These are phyloP conservation scores for Blastobotrys proliferans DNA, from an alignment of 1,139 yeast species.

Conservation along the genomic window DNA sequence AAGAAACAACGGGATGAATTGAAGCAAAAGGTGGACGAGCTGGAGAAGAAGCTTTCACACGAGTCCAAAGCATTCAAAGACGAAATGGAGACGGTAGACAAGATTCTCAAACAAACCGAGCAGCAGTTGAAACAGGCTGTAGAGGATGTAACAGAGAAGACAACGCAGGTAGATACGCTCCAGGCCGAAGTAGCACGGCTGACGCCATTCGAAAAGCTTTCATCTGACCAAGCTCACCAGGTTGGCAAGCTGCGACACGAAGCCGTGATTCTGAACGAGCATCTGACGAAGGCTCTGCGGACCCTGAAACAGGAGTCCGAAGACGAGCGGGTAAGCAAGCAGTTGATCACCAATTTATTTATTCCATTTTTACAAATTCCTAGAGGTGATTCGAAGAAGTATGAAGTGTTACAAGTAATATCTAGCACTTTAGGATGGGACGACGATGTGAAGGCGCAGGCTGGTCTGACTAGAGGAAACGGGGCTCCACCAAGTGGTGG, in stretches of 20 bases:
- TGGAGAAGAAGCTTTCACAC: slow-evolving; percentile 23
- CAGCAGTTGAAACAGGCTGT: slow-evolving; percentile 27
- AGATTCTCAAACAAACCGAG: slow-evolving; percentile 24
- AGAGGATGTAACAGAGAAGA: slow-evolving; percentile 24
- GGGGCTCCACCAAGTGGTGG: slow-evolving; percentile 19
- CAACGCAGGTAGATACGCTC: slow-evolving; percentile 20
- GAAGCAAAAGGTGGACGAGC: slow-evolving; percentile 16
- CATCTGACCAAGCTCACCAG: slow-evolving; percentile 69
- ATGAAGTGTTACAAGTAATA: slow-evolving; percentile 81
- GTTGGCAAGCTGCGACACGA: slow-evolving; percentile 93
- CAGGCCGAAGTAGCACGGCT: slow-evolving; percentile 29
- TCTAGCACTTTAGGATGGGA: slow-evolving; percentile 87
- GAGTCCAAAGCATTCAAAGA: slow-evolving; percentile 20
- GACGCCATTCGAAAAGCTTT: slow-evolving; percentile 45
- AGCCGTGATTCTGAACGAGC: slow-evolving; percentile 92
- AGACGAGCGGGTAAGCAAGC: slow-evolving; percentile 78
- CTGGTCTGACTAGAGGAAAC: slow-evolving; percentile 61
- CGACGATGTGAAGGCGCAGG: slow-evolving; percentile 72
- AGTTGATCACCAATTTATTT: slow-evolving; percentile 77
- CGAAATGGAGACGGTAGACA: slow-evolving; percentile 33
- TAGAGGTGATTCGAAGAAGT: slow-evolving; percentile 89
- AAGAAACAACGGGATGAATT: slow-evolving; percentile 25
- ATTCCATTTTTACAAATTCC: slow-evolving; percentile 84
- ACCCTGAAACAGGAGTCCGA: slow-evolving; percentile 71
- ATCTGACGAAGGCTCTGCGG: slow-evolving; percentile 82